Conservation (phyloP, 805 yeast genomes). For the Komagataella mondaviorum region DNA sequence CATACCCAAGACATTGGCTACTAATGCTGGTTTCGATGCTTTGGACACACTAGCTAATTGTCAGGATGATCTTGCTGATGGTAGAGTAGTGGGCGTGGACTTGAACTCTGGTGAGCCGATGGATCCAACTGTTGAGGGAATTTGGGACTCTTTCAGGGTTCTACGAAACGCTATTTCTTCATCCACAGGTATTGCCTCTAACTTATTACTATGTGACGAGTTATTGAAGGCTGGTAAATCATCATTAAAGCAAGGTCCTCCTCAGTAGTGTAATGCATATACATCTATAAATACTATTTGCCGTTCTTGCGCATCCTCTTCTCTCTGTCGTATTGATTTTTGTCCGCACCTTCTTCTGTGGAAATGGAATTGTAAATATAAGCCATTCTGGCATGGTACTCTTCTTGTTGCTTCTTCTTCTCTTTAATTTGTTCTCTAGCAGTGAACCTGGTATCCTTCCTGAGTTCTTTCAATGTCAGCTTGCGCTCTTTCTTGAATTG, state of each 20-base stretch:
- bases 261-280: background rate
- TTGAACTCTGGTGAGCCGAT: slow-evolving; percentile 86
- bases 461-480: slow-evolving; percentile 74
- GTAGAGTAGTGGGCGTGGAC: slow-evolving; percentile 81
- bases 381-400: slow-evolving; percentile 84
- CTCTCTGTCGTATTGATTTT: slow-evolving; percentile 84
- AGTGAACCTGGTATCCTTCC: slow-evolving; percentile 78
- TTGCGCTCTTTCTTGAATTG: slow-evolving; percentile 89
- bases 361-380: slow-evolving; percentile 74
- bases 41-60: slow-evolving; percentile 80
- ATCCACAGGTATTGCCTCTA: slow-evolving; percentile 90
- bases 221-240: slow-evolving; percentile 93
- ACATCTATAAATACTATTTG: background rate
- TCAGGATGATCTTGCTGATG: slow-evolving; percentile 79
- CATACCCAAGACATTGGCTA: slow-evolving; percentile 84
- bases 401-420: slow-evolving; percentile 61
- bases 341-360: slow-evolving; percentile 91
- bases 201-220: slow-evolving; percentile 88
- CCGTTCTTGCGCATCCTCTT: slow-evolving; percentile 26
- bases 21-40: slow-evolving; percentile 89
- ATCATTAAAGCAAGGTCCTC: slow-evolving; percentile 54
- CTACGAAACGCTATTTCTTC: slow-evolving; percentile 84
- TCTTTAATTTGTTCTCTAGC: slow-evolving; percentile 75
- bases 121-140: slow-evolving; percentile 89
- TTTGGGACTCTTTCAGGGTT: slow-evolving; percentile 94